Percentiles rank a stretch among this genome's conserved stretches.
phyloP scores from a whole-genome alignment of 768 basidiomycete species.

The Suillus occidentalis region DNA sequence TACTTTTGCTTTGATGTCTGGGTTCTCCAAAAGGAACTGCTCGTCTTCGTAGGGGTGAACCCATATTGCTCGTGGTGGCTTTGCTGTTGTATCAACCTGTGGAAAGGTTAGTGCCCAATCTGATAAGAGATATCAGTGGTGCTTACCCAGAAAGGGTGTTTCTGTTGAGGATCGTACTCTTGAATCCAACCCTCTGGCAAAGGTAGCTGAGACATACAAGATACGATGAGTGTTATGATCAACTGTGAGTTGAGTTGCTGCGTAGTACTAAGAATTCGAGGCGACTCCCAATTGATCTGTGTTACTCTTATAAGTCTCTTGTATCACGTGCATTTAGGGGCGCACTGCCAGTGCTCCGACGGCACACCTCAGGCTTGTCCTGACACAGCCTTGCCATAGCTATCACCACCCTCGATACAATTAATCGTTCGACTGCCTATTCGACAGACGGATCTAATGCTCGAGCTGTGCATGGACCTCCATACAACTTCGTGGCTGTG shows the following conservation, averaged over 20 bases:
- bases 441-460: not conserved
- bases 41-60: conserved; percentile 72
- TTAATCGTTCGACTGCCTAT: not conserved
- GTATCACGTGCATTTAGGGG: conserved; percentile 1
- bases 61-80: conserved; percentile 70
- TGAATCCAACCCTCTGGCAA: conserved; percentile 61
- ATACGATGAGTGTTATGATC: conserved; percentile 3
- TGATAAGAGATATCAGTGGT: too few species aligned
- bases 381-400: not conserved
- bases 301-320: not conserved
- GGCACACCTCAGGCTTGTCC: not conserved
- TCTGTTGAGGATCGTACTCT: conserved; percentile 42
- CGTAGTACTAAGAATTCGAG: not conserved
- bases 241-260: not conserved
- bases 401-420: not conserved
- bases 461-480: not conserved
- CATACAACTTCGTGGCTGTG: not conserved
- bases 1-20: conserved; percentile 43
- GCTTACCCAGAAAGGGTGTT: conserved; percentile 52
- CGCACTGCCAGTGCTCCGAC: not conserved
- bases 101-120: not conserved
- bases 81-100: conserved; percentile 63
- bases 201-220: conserved; percentile 31
- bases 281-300: conserved; percentile 18
- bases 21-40: conserved; percentile 56